These are phyloP conservation scores for Teratosphaeria viscida DNA, from an alignment of 2,329 filamentous ascomycete species.

Conservation along the genomic window DNA sequence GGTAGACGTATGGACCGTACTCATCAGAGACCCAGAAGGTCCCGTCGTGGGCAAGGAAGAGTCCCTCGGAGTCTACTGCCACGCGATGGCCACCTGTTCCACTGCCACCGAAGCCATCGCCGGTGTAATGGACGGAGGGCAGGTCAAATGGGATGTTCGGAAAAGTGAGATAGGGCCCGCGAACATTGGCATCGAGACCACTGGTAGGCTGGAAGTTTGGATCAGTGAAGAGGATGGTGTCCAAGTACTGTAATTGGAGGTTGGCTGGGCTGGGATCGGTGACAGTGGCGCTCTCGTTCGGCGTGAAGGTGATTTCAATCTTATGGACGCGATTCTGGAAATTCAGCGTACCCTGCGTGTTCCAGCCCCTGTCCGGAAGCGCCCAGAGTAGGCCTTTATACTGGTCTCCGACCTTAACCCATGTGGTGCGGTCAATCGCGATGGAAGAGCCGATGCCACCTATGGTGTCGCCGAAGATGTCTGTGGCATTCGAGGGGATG, in stretches of 20 bases:
- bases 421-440: slow-evolving; percentile 50
- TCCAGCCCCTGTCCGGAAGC: slow-evolving; percentile 54
- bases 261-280: slow-evolving; percentile 49
- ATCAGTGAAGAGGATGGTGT: slow-evolving; percentile 55
- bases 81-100: slow-evolving; percentile 51
- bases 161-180: slow-evolving; percentile 42
- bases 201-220: slow-evolving; percentile 53
- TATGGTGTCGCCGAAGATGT: slow-evolving; percentile 60
- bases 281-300: slow-evolving; percentile 41
- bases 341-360: slow-evolving; percentile 56
- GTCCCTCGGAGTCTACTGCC: slow-evolving; percentile 55
- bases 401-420: slow-evolving; percentile 40
- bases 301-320: slow-evolving; percentile 50
- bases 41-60: slow-evolving; percentile 50
- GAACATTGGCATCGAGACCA: slow-evolving; percentile 51
- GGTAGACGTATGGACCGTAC: slow-evolving; percentile 61
- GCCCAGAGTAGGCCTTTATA: slow-evolving; percentile 55
- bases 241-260: slow-evolving; percentile 50
- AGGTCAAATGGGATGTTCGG: slow-evolving; percentile 47
- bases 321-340: slow-evolving; percentile 60
- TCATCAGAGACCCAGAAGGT: slow-evolving; percentile 62
- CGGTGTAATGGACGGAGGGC: slow-evolving; percentile 52
- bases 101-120: slow-evolving; percentile 55
- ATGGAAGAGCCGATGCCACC: slow-evolving; percentile 57
- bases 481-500: slow-evolving; percentile 46